Evolutionary conservation across 805 yeast species (phyloP).

Genomic region (Isabelozyma rhagii): DNA sequence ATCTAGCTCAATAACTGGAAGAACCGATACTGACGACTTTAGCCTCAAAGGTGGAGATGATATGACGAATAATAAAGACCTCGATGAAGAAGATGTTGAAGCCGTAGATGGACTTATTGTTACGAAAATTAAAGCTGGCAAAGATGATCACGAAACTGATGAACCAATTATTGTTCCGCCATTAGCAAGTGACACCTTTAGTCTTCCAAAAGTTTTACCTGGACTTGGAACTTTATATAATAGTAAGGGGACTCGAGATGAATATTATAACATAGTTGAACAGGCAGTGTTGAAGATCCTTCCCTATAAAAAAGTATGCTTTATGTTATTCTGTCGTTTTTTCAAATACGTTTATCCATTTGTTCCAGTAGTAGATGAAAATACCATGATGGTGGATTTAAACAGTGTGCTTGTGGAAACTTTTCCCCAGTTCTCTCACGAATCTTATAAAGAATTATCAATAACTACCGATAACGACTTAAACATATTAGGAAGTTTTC

Average conservation of each 20-base stretch:
- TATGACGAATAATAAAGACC: background rate
- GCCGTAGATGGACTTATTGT: constrained; percentile 30
- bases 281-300: constrained; percentile 24
- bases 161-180: background rate
- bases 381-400: constrained; percentile 22
- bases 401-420: constrained; percentile 16
- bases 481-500: constrained; percentile 23
- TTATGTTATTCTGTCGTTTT: constrained; percentile 26
- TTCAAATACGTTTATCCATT: constrained; percentile 40
- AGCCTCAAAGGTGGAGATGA: constrained; percentile 1
- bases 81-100: constrained; percentile 4
- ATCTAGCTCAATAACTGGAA: background rate
- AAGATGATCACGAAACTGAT: constrained; percentile 1
- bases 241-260: constrained; percentile 15
- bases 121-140: constrained; percentile 19
- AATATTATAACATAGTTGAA: constrained; percentile 25
- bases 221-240: constrained; percentile 19
- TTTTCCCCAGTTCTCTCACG: constrained; percentile 16
- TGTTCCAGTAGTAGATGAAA: constrained; percentile 33
- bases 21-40: background rate
- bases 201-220: constrained; percentile 11
- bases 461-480: constrained; percentile 32
- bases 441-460: constrained; percentile 14
- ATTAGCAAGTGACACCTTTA: constrained; percentile 2
- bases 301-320: constrained; percentile 23